Conservation (phyloP, 2,329 filamentous ascomycete species). For the Exophiala mesophila region DNA sequence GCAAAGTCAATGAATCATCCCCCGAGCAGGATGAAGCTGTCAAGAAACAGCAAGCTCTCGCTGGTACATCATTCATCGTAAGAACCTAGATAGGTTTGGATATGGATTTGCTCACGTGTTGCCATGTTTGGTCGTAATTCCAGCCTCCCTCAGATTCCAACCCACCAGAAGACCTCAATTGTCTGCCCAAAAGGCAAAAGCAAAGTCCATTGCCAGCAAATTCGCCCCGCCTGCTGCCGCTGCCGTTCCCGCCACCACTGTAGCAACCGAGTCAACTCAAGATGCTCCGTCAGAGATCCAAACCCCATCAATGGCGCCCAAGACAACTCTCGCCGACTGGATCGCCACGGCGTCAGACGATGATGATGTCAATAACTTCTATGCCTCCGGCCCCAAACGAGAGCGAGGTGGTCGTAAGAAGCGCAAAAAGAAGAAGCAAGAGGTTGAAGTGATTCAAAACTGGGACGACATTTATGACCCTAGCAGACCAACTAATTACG, state of each 20-base stretch:
- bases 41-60: constrained; percentile 61
- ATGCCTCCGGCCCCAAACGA: constrained; percentile 57
- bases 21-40: constrained; percentile 46
- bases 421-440: constrained; percentile 65
- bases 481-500: constrained; percentile 72
- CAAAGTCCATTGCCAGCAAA: constrained; percentile 59
- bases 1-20: constrained; percentile 48
- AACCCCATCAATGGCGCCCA: constrained; percentile 41
- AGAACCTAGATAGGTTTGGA: constrained; percentile 30
- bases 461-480: constrained; percentile 94
- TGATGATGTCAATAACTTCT: constrained; percentile 66
- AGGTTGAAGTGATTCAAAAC: constrained; percentile 54
- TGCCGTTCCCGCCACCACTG: constrained; percentile 27
- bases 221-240: constrained; percentile 30
- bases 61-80: constrained; percentile 52
- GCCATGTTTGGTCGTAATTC: constrained; percentile 26
- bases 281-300: constrained; percentile 10
- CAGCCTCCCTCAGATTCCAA: constrained; percentile 74
- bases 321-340: constrained; percentile 76
- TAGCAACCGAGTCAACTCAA: constrained; percentile 23
- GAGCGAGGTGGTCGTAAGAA: constrained; percentile 74
- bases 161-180: constrained; percentile 74
- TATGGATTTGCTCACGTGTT: constrained; percentile 46
- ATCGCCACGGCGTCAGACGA: constrained; percentile 65
- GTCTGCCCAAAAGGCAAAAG: constrained; percentile 58